These are phyloP conservation scores for Larix kaempferi DNA, from an alignment of 75 land plant species.

Conservation along the genomic window DNA sequence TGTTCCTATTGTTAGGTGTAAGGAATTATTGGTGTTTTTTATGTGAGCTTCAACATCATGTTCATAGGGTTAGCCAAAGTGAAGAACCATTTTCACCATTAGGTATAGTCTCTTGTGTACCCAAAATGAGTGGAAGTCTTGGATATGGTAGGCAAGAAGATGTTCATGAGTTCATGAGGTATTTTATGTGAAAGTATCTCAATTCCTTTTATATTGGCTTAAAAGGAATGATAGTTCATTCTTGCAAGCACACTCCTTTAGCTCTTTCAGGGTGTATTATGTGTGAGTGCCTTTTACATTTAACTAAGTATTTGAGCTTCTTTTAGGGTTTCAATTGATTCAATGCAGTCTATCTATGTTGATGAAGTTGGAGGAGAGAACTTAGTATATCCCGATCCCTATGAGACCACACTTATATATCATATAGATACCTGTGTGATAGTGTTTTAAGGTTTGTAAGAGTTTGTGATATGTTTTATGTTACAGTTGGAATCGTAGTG, in stretches of 20 bases:
- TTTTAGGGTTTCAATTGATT: constrained; percentile 86
- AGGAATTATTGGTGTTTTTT: constrained; percentile 83
- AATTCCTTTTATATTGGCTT: too few relatives aligned
- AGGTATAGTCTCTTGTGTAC: constrained; percentile 63
- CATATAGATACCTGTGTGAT: too few relatives aligned
- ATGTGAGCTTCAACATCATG: too few relatives aligned
- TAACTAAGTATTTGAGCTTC: too few relatives aligned
- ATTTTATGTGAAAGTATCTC: too few relatives aligned
- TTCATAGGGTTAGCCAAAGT: constrained; percentile 48
- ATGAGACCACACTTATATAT: constrained; percentile 88
- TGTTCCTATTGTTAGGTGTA: constrained; percentile 46
- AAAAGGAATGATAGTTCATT: too few relatives aligned
- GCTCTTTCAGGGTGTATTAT: too few relatives aligned
- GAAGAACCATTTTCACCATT: constrained; percentile 71
- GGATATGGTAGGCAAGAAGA: constrained; percentile 89
- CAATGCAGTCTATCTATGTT: constrained; percentile 82
- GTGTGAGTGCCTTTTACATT: too few relatives aligned
- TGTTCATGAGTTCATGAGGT: constrained; percentile 95
- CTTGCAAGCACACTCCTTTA: too few relatives aligned
- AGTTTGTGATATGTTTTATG: too few relatives aligned
- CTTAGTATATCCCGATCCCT: constrained; percentile 44
- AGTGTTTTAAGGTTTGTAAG: too few relatives aligned
- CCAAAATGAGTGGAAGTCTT: constrained; percentile 76
- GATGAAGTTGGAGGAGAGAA: constrained; percentile 92
- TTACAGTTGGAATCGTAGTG: too few relatives aligned